Percentiles rank a stretch among this genome's conserved stretches.
These are phyloP conservation scores for Corylus avellana DNA, from an alignment of 306 rosid species.

Conservation along the genomic window DNA sequence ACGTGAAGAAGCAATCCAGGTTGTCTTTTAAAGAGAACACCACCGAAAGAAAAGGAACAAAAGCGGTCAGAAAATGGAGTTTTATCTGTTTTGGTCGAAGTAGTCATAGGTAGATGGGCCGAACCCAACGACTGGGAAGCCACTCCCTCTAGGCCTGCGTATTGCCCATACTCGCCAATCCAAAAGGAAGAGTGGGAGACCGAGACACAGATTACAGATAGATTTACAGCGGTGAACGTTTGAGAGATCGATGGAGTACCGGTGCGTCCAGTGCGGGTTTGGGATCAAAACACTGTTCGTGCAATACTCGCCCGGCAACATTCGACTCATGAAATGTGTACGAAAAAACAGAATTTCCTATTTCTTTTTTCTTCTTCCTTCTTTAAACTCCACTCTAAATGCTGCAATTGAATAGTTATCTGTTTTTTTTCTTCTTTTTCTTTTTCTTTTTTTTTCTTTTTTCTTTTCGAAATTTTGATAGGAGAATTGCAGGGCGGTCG, in stretches of 20 bases:
- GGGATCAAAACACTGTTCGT: constrained; percentile 58
- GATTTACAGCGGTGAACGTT: no score
- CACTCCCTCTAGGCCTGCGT: no score
- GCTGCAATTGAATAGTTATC: background rate
- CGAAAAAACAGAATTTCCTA: constrained; percentile 10
- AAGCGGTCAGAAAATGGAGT: no score
- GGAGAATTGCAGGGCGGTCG: constrained; percentile 80
- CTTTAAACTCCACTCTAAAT: background rate
- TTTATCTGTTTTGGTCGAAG: no score
- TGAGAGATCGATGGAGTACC: constrained; percentile 29
- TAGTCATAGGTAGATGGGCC: no score
- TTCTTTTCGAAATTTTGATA: constrained; percentile 18
- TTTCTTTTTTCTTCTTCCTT: background rate
- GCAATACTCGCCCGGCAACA: constrained; percentile 88
- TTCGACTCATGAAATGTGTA: constrained; percentile 93
- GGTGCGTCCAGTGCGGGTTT: constrained; percentile 75
- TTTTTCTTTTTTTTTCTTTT: background rate
- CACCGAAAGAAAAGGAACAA: no score
- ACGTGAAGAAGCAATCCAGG: no score
- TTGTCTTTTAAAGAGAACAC: no score
- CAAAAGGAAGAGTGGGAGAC: no score
- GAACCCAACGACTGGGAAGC: no score
- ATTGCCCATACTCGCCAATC: no score
- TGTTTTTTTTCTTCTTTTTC: constrained; percentile 6
- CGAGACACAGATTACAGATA: no score